Evolutionary conservation across 2,329 filamentous ascomycete species (phyloP).

Genomic region (Penicillium frequentans): DNA sequence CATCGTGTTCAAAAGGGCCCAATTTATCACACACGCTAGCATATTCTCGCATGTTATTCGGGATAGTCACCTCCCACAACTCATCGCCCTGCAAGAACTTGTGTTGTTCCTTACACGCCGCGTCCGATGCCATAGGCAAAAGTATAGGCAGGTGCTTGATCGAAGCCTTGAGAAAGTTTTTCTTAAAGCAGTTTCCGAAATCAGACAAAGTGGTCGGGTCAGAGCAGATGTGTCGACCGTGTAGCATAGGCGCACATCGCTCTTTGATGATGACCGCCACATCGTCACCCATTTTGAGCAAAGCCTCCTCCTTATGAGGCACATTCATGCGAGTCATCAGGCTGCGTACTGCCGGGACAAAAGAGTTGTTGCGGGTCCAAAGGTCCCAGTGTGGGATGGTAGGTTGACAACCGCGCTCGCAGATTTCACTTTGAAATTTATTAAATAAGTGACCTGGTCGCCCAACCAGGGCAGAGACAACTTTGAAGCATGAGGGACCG

Average conservation of each 20-base stretch:
- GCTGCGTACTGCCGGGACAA: conserved; percentile 36
- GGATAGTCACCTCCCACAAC: conserved; percentile 35
- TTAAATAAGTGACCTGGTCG: conserved; percentile 32
- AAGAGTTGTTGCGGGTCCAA: conserved; percentile 38
- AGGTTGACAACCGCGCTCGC: conserved; percentile 33
- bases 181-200: conserved; percentile 37
- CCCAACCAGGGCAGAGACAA: conserved; percentile 67
- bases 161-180: conserved; percentile 32
- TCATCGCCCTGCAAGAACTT: conserved; percentile 30
- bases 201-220: conserved; percentile 31
- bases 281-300: conserved; percentile 36
- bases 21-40: conserved; percentile 31
- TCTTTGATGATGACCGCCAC: conserved; percentile 35
- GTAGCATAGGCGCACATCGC: conserved; percentile 30
- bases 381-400: conserved; percentile 37
- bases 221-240: conserved; percentile 33
- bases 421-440: conserved; percentile 36
- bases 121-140: conserved; percentile 33
- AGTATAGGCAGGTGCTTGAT: conserved; percentile 29
- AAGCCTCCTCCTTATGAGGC: conserved; percentile 29
- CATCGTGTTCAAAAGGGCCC: conserved; percentile 19
- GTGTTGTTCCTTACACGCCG: conserved; percentile 31
- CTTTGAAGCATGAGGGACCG: conserved; percentile 73
- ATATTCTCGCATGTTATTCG: conserved; percentile 36
- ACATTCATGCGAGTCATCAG: conserved; percentile 31